Evolutionary conservation across 371 early-diverging fungal species (phyloP), one percentile per base, ranked within the genome.

Genomic region (Rhizopus arrhizus): DNA sequence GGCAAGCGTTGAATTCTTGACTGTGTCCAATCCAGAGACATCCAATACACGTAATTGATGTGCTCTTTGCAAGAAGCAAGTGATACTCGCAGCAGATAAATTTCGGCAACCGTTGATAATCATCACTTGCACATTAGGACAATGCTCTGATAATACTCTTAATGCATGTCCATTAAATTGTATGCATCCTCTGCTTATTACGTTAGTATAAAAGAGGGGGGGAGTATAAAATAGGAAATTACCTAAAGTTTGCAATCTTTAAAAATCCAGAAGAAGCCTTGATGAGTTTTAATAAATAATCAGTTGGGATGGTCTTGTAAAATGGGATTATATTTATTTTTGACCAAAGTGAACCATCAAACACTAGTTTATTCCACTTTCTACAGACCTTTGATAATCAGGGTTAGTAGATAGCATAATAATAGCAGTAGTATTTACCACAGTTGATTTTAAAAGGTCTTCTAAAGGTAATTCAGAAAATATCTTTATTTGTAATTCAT

Each of bases 331-430:
- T 67, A 57, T 85, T 78, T 48, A 83, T 73, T 1, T 54, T 64
- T 33, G 72, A 65, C 85, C 85, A 85, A 15, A 85, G 59, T 4
- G 80, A 74, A 1, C 85, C 84, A 56, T 82, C 84, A 58, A 77
- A 76, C 1, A 76, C 79, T 12, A 85, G 48, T 13, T 62, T 50
- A 22, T 70, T 66, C 85, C 85, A 85, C 46, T 65, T 68, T 29
- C 56, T 74, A 57, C 76, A 76, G 4, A 79, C 72, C 79, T 78
- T 34, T 11, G 15, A 42, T 29, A 48, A 41, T 38, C 28, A 32
- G 28, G n/a, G 13, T 48, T 29, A 29, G 7, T 11, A 43, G 6
- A 3, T n/a, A 15, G 7, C 9, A 10, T 22, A 8, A 48, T 28
- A 8, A 29, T 29, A 28, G 9, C 4, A 8, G 7, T 48, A 9